Evolutionary conservation across 306 rosid genomes (phyloP), one percentile per base, ranked within the genome.

Genomic region (Cucurbita argyrosperma): DNA sequence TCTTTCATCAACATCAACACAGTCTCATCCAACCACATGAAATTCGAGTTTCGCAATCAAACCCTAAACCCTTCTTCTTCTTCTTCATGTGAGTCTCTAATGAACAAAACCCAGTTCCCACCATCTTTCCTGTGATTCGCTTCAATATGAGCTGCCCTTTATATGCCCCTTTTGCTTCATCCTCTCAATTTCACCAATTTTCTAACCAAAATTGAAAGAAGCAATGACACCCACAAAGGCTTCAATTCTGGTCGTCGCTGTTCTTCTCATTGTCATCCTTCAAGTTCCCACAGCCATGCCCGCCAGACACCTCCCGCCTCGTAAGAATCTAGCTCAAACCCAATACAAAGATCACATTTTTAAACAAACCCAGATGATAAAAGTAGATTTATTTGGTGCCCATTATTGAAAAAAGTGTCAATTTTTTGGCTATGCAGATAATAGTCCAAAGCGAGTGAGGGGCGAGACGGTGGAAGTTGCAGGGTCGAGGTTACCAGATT

Each of bases 401-500:
- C 19, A 52, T 52, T 52, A 52, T 46, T 3, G 11, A 55, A 58
- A 19, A 58, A 23, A 3, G 39, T 1, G 12, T 6, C 8, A 10
- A 6, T 2, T 37, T 26, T 56, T 19, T 19, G 1, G 5, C 30
- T 30, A 13, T 15, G 68, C 68, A 62, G 68, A 38, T 35, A 15
- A 38, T 38, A 39, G 14, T 59, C 5, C 5, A 30, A 74, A 18
- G 57, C 38, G 70, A 58, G 14, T 38, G 59, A 76, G 83, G 51
- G 49, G 78, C 1, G 87, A 90, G 51, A 86, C 91, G 0, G 45
- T 87, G 39, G 51, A 83, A 79, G 83, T 89, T 19, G 96, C 91
- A 8, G 97, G 97, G 52, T 91, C 97, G 10, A 76, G 87, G 52
- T 80, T 91, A 46, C 97, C 96, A 0, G 90, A 91, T 79, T 89